Base-by-base conservation (phyloP, 2,329 filamentous ascomycete genomes). In the Botrytis galanthina region DNA sequence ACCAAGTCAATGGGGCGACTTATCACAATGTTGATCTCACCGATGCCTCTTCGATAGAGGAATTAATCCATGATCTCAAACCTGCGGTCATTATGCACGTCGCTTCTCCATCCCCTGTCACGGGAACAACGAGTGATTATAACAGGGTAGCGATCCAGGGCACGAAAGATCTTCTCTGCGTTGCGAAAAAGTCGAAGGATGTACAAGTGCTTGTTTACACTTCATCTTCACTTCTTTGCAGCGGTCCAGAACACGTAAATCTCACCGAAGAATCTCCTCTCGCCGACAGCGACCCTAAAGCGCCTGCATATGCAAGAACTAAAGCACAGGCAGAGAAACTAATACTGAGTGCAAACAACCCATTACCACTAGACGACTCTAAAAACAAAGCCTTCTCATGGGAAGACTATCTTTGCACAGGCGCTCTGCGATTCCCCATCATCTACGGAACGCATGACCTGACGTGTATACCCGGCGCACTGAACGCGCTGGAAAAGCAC, bases 271-370 rank as follows among this genome's bases (percentile, higher is more conserved):
- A 70, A 42, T 70, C 68, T 35, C 67, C 54, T 18, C 54, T 70
- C 10, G 54, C 68, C 39, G 54, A 61, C 14, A 70, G 26, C 29
- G 68, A 70, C 8, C 39, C 54, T 10, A 61, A 35, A 48, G 51
- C 67, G 44, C 67, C 67, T 20, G 35, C 54, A 14, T 61, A 48
- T 32, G 67, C 54, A 37, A 57, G 29, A 70, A 26, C 39, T 20
- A 70, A 70, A 59, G 68, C 68, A n/a, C 54, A 46, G 7, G 68
- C 68, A n/a, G 68, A 70, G 29, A 70, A 60, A 70, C 37, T 70
- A 44, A 39, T 60, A 7, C 35, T 61, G 29, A 18, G 22, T 32
- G 68, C 68, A 32, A 70, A 70, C 5, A 39, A 42, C 7, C 54
- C 54, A 14, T 44, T 59, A 8, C 29, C 39, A 29, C n/a, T 18